phyloP scores from a whole-genome alignment of 1,284 basidiomycete genomes.

The Ceratobasidium sp. region DNA sequence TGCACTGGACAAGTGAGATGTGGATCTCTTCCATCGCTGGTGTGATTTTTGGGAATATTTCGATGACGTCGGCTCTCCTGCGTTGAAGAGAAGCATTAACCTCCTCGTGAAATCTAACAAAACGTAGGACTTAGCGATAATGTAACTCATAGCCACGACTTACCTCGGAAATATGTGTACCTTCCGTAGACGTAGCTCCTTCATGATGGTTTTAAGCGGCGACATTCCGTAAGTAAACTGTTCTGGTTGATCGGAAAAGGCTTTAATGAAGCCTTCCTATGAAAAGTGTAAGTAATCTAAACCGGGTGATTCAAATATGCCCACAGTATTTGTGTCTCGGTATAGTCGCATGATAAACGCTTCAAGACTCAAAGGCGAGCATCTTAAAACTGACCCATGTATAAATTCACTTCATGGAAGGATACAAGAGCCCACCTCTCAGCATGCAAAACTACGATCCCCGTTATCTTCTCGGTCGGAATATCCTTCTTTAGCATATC shows the following conservation, averaged over 20 bases:
- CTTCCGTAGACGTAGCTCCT: conserved; percentile 86
- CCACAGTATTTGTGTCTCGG: conserved; percentile 79
- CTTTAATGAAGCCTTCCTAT: conserved; percentile 89
- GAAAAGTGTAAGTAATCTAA: background rate
- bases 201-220: conserved; percentile 90
- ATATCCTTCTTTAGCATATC: conserved; percentile 92
- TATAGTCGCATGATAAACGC: conserved; percentile 91
- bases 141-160: conserved; percentile 42
- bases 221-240: conserved; percentile 91
- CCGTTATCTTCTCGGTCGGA: conserved; percentile 85
- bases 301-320: conserved; percentile 35
- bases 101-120: conserved; percentile 82
- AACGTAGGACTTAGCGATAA: background rate
- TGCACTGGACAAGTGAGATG: conserved; percentile 91
- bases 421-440: conserved; percentile 68
- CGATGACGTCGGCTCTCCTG: conserved; percentile 89
- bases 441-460: conserved; percentile 92
- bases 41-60: conserved; percentile 88
- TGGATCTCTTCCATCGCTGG: conserved; percentile 92
- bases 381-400: conserved; percentile 56
- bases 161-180: conserved; percentile 93
- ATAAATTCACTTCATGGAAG: background rate
- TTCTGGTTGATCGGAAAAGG: conserved; percentile 96
- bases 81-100: conserved; percentile 82
- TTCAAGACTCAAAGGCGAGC: conserved; percentile 83